Base-by-base conservation (phyloP, 179 eudicot genomes). In the Nepenthes alata region DNA sequence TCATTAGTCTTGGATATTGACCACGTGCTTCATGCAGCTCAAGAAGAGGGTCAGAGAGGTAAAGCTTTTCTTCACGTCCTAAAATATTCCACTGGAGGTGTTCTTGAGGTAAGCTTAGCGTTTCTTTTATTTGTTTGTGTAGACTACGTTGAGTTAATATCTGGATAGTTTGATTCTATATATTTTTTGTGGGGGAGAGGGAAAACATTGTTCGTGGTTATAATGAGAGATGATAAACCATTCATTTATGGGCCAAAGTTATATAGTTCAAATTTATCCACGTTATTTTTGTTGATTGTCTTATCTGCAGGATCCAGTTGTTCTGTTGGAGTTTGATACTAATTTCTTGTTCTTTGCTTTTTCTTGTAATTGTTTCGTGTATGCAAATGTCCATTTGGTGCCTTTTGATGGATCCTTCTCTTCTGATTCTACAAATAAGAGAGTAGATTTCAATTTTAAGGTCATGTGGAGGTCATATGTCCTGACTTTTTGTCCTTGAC, bases 11-110 rank as follows among this genome's bases (percentile, higher is more conserved):
- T 50, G 2, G 53, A 50, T 50, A 34, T 62, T 62, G 44, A 56
- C 58, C 0, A 52, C 58, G 53, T 14, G 47, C 64, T 74, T 64
- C 51, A 45, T 77, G 79, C 90, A 90, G 97, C 83, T 55, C 78
- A 82, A 76, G 70, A 76, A 51, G 82, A 90, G 85, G 88, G 71
- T 60, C 80, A 80, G 71, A 72, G 76, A 57, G 76, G 80, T 12
- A 82, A 83, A 73, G 90, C 88, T 65, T 83, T 88, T 78, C 90
- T 90, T 52, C 97, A 85, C 55, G 94, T 90, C 58, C 57, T 90
- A 58, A 90, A 90, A 69, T 83, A 88, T 76, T 83, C 97, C 11
- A 73, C 76, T 53, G 97, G 93, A 49, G 96, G 94, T 70, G 83
- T 80, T 71, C 90, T 90, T 47, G 97, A 90, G 89, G 97, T 88